Evolutionary conservation across 495 filamentous ascomycete genomes (phyloP).

Genomic region (Pyrenula massariospora): DNA sequence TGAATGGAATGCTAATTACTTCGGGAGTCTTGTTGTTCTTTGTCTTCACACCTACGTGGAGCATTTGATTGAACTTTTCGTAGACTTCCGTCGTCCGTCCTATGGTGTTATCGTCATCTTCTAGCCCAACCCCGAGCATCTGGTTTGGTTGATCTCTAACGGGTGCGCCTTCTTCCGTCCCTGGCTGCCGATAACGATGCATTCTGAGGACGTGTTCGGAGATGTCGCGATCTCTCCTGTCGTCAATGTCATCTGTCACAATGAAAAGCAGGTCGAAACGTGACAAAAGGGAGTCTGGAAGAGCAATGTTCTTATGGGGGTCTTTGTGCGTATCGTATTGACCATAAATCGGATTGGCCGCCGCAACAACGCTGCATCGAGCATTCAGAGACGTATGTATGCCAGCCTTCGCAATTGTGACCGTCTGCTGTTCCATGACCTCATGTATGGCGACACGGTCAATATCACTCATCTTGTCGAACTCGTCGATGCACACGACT

Average conservation of each 20-base stretch:
- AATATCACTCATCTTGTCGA: constrained; percentile 99
- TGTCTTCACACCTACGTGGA: constrained; percentile 84
- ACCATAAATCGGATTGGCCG: constrained; percentile 94
- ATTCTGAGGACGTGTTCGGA: constrained; percentile 96
- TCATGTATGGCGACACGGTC: constrained; percentile 98
- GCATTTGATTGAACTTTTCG: constrained; percentile 92
- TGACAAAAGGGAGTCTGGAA: constrained; percentile 91
- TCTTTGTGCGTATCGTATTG: constrained; percentile 99
- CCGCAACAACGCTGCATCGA: constrained; percentile 90
- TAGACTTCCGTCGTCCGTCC: constrained; percentile 76
- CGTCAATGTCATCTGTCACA: constrained; percentile 96
- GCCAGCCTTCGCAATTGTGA: constrained; percentile 97
- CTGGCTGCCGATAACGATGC: constrained; percentile 91
- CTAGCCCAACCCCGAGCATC: constrained; percentile 77
- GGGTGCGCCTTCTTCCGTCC: constrained; percentile 89
- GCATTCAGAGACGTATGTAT: constrained; percentile 98
- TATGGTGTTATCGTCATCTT: constrained; percentile 55
- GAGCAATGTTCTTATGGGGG: constrained; percentile 94
- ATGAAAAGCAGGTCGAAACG: constrained; percentile 99
- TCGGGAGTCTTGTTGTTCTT: constrained; percentile 61
- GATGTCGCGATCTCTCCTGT: constrained; percentile 75
- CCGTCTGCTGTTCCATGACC: constrained; percentile 99
- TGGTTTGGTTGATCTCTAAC: constrained; percentile 83
- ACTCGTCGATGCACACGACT: constrained; percentile 98
- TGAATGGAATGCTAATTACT: constrained; percentile 95